Evolutionary conservation across 192 early-diverging fungal genomes (phyloP).

Genomic region (Coemansia sp.): DNA sequence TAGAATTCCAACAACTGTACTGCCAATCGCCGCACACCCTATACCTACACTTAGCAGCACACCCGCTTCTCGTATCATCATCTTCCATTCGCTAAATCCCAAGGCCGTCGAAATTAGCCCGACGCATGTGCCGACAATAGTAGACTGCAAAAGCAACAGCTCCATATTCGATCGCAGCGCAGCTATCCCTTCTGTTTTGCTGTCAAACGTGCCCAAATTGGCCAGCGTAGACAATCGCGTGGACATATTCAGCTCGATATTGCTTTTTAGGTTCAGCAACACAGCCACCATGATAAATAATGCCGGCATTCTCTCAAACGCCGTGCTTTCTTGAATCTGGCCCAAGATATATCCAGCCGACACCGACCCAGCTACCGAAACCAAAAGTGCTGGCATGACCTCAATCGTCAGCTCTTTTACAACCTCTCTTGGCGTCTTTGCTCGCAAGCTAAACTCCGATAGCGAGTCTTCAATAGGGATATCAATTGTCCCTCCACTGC

Average conservation of each 20-base stretch:
- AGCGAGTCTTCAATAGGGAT: slow-evolving; percentile 5
- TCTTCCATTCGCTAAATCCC: slow-evolving; percentile 3
- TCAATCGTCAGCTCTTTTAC: slow-evolving; percentile 45
- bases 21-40: slow-evolving; percentile 65
- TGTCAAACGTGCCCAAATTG: slow-evolving; percentile 68
- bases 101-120: slow-evolving; percentile 64
- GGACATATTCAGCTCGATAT: slow-evolving; percentile 87
- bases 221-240: slow-evolving; percentile 77
- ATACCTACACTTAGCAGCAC: slow-evolving; percentile 66
- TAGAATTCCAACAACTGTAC: slow-evolving; percentile 68
- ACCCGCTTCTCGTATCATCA: slow-evolving; percentile 5
- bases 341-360: slow-evolving; percentile 71
- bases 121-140: slow-evolving; percentile 67
- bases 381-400: slow-evolving; percentile 63
- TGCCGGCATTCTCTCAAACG: slow-evolving; percentile 66
- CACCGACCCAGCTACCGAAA: slow-evolving; percentile 69
- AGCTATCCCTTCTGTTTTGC: slow-evolving; percentile 46
- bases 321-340: slow-evolving; percentile 63
- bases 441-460: not conserved
- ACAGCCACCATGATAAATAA: slow-evolving; percentile 85
- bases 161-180: slow-evolving; percentile 72
- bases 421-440: slow-evolving; percentile 18
- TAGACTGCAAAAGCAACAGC: slow-evolving; percentile 71
- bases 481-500: not conserved
- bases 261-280: slow-evolving; percentile 85